Percentiles rank a stretch among this genome's conserved stretches.
Conservation (phyloP, 2,329 filamentous ascomycete species). For the Clonostachys byssicola region DNA sequence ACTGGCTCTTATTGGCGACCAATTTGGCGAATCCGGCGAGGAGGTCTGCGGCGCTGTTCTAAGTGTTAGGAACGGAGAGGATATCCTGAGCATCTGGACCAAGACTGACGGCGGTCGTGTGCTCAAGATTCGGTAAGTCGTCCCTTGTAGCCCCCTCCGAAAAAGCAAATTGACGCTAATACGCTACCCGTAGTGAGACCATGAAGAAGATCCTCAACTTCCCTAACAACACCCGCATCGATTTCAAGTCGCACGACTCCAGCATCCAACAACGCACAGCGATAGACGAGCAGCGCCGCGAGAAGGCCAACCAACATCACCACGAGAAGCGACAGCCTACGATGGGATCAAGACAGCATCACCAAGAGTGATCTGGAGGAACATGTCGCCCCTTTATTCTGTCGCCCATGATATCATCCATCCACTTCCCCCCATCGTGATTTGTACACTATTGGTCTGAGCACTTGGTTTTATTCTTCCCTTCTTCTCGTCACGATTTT, state of each 20-base stretch:
- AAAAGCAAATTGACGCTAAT: constrained; percentile 5
- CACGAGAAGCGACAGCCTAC: constrained; percentile 29
- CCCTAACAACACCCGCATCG: constrained; percentile 82
- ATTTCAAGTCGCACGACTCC: constrained; percentile 95
- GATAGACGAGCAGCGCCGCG: constrained; percentile 86
- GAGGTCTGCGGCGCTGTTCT: constrained; percentile 94
- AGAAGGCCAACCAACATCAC: constrained; percentile 60
- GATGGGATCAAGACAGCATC: constrained; percentile 21
- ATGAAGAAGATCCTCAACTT: constrained; percentile 88
- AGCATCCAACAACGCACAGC: constrained; percentile 89
- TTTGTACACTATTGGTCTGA: constrained; percentile 6
- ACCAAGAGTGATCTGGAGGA: constrained; percentile 16
- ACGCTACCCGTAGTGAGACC: constrained; percentile 62
- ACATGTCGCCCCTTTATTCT: neutral
- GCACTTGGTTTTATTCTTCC: constrained; percentile 1
- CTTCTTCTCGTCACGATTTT: neutral
- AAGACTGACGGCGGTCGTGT: constrained; percentile 89
- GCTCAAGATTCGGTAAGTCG: constrained; percentile 84
- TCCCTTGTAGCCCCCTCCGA: neutral
- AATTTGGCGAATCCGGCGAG: constrained; percentile 87
- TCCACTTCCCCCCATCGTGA: constrained; percentile 1
- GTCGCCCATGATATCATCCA: neutral
- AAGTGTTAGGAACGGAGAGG: constrained; percentile 91
- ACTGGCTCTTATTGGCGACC: constrained; percentile 86
- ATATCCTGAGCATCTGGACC: constrained; percentile 97